phyloP scores from a whole-genome alignment of 2,329 filamentous ascomycete genomes.

The Fusarium lyarnte region DNA sequence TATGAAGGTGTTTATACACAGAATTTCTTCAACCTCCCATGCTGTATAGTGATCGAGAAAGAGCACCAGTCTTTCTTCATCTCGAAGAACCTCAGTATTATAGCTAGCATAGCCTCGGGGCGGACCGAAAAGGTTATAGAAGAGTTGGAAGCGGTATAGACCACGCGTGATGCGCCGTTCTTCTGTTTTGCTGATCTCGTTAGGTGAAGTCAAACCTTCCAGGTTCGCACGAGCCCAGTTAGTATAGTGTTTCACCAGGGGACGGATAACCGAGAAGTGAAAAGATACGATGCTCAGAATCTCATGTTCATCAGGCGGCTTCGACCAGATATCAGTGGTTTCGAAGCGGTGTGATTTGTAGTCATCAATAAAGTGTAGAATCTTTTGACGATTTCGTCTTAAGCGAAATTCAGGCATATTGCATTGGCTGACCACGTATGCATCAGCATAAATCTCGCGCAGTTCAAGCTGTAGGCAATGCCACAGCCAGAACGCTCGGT shows the following conservation, averaged over 20 bases:
- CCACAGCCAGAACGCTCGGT: background rate
- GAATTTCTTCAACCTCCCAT: background rate
- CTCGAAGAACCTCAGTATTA: too few relatives aligned
- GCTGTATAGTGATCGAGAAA: background rate
- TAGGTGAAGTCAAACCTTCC: background rate
- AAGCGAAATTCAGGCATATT: background rate
- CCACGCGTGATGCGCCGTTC: conserved; percentile 2
- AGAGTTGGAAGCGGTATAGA: conserved; percentile 24
- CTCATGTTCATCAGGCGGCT: background rate
- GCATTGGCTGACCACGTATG: background rate
- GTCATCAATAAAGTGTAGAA: background rate
- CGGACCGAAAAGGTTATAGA: background rate
- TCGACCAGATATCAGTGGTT: background rate
- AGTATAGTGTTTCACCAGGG: background rate
- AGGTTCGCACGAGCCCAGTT: background rate
- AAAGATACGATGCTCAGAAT: background rate
- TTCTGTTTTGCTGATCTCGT: conserved; percentile 5
- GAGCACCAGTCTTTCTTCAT: background rate
- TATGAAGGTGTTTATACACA: background rate
- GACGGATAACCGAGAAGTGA: background rate
- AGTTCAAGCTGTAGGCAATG: background rate
- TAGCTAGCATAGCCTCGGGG: too few relatives aligned
- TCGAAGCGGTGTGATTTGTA: background rate
- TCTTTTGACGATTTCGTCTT: background rate
- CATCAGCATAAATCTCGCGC: background rate